phyloP scores from a whole-genome alignment of 2,329 filamentous ascomycete genomes.

The Fusarium stilboides region DNA sequence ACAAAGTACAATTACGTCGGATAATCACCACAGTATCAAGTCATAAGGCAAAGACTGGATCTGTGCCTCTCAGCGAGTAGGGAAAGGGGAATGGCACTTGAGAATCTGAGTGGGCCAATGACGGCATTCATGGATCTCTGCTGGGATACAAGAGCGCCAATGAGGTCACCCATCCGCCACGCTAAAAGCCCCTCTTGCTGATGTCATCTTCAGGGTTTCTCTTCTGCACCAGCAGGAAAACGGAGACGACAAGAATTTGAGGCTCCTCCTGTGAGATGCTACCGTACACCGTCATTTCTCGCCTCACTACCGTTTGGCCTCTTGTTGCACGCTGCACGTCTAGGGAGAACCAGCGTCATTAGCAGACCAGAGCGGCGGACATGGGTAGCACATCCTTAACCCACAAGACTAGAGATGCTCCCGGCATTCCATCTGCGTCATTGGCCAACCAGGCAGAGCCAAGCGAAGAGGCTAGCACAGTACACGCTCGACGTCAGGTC shows the following conservation, averaged over 20 bases:
- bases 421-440: conserved; percentile 43
- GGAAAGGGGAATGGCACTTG: conserved; percentile 18
- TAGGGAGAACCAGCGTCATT: conserved; percentile 27
- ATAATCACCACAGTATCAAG: conserved; percentile 26
- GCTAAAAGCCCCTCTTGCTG: conserved; percentile 34
- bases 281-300: conserved; percentile 40
- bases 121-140: conserved; percentile 40
- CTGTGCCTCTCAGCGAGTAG: conserved; percentile 33
- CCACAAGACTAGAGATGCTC: conserved; percentile 34
- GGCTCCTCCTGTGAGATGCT: conserved; percentile 21
- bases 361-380: conserved; percentile 15
- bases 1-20: conserved; percentile 35
- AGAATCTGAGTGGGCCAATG: conserved; percentile 41
- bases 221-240: conserved; percentile 11
- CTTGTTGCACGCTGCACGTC: conserved; percentile 19
- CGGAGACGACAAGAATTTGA: conserved; percentile 19
- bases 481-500: conserved; percentile 13
- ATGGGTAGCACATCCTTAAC: conserved; percentile 19
- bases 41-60: conserved; percentile 13
- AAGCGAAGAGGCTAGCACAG: conserved; percentile 15
- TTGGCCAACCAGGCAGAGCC: conserved; percentile 21
- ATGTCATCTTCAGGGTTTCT: conserved; percentile 41
- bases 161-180: conserved; percentile 47
- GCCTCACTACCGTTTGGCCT: conserved; percentile 38
- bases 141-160: conserved; percentile 31